Evolutionary conservation across 495 filamentous ascomycete genomes (phyloP).

Genomic region (Aspergillus bridgeri): DNA sequence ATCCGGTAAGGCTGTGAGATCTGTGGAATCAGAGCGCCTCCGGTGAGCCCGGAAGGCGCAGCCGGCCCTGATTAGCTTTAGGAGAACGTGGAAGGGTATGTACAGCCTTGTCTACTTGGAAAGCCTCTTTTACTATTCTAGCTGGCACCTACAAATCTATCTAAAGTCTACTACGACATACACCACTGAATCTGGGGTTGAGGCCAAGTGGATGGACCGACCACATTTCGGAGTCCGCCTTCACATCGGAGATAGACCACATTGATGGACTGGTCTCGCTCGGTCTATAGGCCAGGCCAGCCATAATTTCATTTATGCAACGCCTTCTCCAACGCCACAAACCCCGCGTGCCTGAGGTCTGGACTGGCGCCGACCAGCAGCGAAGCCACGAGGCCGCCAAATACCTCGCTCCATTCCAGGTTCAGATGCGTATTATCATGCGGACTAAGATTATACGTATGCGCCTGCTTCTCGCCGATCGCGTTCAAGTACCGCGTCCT

Average conservation of each 20-base stretch:
- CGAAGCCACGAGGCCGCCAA: slow-evolving; percentile 44
- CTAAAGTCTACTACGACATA: too few relatives aligned
- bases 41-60: slow-evolving; percentile 31
- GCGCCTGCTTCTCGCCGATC: slow-evolving; percentile 39
- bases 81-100: slow-evolving; percentile 14
- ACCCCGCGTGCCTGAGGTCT: slow-evolving; percentile 19
- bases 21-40: slow-evolving; percentile 54
- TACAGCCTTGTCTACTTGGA: too few relatives aligned
- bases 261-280: too few relatives aligned
- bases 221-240: too few relatives aligned
- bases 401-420: slow-evolving; percentile 36
- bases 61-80: slow-evolving; percentile 27
- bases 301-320: slow-evolving; percentile 31
- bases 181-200: too few relatives aligned
- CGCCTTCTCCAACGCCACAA: slow-evolving; percentile 24
- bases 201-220: too few relatives aligned
- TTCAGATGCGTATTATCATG: slow-evolving; percentile 49
- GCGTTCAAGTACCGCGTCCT: slow-evolving; percentile 40
- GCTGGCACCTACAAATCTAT: too few relatives aligned
- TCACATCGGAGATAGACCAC: too few relatives aligned
- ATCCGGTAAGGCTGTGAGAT: slow-evolving; percentile 47
- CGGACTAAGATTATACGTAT: slow-evolving; percentile 35
- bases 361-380: slow-evolving; percentile 28
- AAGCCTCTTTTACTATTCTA: too few relatives aligned
- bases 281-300: slow-evolving; percentile 8